A percentile compares a stretch with the other conserved stretches of the same genome.
phyloP scores from a whole-genome alignment of 257 asterid species.

The Lycium ferocissimum region DNA sequence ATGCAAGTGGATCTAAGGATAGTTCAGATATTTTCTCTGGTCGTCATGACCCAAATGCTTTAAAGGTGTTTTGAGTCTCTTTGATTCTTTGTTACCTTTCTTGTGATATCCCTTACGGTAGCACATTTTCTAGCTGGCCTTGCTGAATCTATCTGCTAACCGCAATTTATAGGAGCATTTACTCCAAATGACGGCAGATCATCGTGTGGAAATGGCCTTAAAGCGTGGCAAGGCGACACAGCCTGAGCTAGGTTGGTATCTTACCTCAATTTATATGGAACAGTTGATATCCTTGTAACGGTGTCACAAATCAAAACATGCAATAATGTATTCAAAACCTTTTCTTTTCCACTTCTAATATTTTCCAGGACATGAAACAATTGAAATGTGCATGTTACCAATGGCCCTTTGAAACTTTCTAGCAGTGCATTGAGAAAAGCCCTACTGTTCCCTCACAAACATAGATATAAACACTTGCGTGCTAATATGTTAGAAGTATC shows the following conservation, averaged over 20 bases:
- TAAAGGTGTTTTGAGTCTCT: slow-evolving; percentile 63
- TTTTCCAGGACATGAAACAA: slow-evolving; percentile 12
- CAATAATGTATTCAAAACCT: neutral
- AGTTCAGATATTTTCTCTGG: slow-evolving; percentile 72
- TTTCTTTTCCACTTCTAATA: neutral
- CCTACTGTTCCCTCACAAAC: neutral
- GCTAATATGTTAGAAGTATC: neutral
- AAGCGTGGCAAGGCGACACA: slow-evolving; percentile 75
- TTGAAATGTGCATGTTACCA: neutral
- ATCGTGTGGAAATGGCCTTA: slow-evolving; percentile 73
- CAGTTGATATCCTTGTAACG: slow-evolving; percentile 1
- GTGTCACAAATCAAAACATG: neutral
- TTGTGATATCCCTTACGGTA: neutral
- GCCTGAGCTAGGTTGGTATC: slow-evolving; percentile 68
- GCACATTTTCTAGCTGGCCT: slow-evolving; percentile 7
- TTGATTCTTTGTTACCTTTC: slow-evolving; percentile 13
- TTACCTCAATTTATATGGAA: slow-evolving; percentile 7
- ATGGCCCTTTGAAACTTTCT: slow-evolving; percentile 7
- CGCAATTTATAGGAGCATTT: slow-evolving; percentile 75
- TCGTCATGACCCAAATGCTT: slow-evolving; percentile 76
- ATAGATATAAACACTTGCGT: neutral
- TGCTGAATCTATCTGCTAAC: neutral
- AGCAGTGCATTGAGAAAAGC: neutral
- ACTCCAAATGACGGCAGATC: slow-evolving; percentile 76
- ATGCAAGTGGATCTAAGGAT: slow-evolving; percentile 55